Conservation (phyloP, 1,139 yeast species). For the Hyphopichia fennica region DNA sequence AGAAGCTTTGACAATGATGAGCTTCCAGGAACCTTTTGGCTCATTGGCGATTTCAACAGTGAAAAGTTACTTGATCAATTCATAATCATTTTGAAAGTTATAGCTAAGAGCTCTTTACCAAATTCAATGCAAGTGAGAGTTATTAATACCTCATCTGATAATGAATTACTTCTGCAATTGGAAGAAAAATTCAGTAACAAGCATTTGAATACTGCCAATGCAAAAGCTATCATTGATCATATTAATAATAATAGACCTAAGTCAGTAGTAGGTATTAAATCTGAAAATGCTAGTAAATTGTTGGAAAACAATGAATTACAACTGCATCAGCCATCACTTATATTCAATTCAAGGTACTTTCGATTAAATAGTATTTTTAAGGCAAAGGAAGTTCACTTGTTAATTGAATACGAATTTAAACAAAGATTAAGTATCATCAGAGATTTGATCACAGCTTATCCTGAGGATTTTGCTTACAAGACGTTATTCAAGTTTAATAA, state of each 20-base stretch:
- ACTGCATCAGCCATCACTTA: constrained; percentile 31
- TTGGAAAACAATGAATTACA: constrained; percentile 31
- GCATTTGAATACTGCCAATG: not conserved
- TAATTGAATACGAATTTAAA: constrained; percentile 36
- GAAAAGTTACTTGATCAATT: constrained; percentile 41
- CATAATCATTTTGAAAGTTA: constrained; percentile 25
- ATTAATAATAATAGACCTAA: not conserved
- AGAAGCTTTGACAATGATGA: constrained; percentile 12
- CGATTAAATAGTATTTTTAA: constrained; percentile 24
- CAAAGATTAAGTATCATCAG: constrained; percentile 32
- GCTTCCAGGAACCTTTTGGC: constrained; percentile 44
- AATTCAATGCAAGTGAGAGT: constrained; percentile 38
- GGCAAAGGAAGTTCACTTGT: constrained; percentile 22
- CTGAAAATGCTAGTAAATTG: constrained; percentile 3
- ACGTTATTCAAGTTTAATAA: constrained; percentile 21
- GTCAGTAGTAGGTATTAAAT: not conserved
- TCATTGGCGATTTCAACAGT: constrained; percentile 55
- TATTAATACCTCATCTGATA: constrained; percentile 18
- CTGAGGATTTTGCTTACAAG: constrained; percentile 23
- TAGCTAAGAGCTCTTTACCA: constrained; percentile 16
- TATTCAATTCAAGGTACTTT: constrained; percentile 46
- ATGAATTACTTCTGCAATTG: constrained; percentile 1
- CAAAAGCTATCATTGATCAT: not conserved
- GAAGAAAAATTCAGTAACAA: not conserved
- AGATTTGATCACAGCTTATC: constrained; percentile 31